A percentile compares a stretch with the other conserved stretches of the same genome.
Conservation (phyloP, 1,284 basidiomycete species). For the Schizophyllum amplum region DNA sequence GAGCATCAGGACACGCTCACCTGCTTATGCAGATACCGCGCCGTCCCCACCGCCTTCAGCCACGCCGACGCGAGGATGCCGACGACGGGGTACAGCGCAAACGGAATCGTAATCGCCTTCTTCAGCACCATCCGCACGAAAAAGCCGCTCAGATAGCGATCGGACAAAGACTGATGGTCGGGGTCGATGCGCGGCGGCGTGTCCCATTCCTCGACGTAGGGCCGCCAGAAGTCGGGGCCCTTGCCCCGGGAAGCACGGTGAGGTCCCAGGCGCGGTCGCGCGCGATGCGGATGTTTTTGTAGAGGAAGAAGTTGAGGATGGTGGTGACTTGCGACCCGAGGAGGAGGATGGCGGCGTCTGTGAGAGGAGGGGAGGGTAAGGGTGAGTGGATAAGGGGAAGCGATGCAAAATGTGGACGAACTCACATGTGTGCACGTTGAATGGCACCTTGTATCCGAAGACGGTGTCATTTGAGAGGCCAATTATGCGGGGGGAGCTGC, state of each 20-base stretch:
- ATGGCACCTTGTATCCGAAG: slow-evolving; percentile 56
- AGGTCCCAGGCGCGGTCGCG: slow-evolving; percentile 73
- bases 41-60: slow-evolving; percentile 63
- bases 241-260: slow-evolving; percentile 77
- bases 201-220: slow-evolving; percentile 85
- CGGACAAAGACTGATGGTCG: slow-evolving; percentile 23
- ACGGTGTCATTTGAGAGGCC: slow-evolving; percentile 58
- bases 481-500: slow-evolving; percentile 54
- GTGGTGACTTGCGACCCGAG: slow-evolving; percentile 63
- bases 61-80: slow-evolving; percentile 58
- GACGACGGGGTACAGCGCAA: slow-evolving; percentile 65
- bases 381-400: background rate
- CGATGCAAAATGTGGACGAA: slow-evolving; percentile 2
- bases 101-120: slow-evolving; percentile 43
- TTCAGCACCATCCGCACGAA: slow-evolving; percentile 43
- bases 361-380: background rate
- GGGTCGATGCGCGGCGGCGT: slow-evolving; percentile 44
- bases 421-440: slow-evolving; percentile 61
- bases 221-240: slow-evolving; percentile 74
- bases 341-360: slow-evolving; percentile 71
- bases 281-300: slow-evolving; percentile 70
- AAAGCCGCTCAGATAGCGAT: slow-evolving; percentile 38
- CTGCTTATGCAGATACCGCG: slow-evolving; percentile 61
- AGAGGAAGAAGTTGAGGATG: slow-evolving; percentile 75
- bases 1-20: slow-evolving; percentile 26